Conservation (phyloP, 192 early-diverging fungal species). For the Linnemannia elongata region DNA sequence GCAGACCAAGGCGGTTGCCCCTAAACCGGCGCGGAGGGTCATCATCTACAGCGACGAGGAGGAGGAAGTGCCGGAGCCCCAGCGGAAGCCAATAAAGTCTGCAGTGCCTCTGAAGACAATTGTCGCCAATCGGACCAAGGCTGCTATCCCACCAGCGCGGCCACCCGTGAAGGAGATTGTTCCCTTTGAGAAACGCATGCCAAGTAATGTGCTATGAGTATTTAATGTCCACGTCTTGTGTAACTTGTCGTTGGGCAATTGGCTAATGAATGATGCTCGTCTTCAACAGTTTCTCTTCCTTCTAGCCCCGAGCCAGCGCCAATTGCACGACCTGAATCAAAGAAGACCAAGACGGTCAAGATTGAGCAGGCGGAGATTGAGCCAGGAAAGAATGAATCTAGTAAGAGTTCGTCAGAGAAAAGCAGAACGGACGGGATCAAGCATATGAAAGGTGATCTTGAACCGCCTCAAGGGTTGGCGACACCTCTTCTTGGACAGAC, state of each 20-base stretch:
- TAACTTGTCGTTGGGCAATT: not conserved
- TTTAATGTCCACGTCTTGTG: not conserved
- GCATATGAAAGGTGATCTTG: not conserved
- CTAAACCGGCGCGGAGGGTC: slow-evolving; percentile 18
- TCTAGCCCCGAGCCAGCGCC: not conserved
- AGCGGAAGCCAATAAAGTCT: not conserved
- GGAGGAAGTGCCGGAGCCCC: not conserved
- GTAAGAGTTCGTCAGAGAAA: not conserved
- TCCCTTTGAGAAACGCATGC: slow-evolving; percentile 47
- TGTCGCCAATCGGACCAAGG: not conserved
- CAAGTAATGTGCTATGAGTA: slow-evolving; percentile 16
- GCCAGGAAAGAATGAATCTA: not conserved
- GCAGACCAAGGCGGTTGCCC: not conserved
- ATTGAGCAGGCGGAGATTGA: not conserved
- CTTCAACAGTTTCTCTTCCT: not conserved
- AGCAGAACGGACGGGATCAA: not conserved
- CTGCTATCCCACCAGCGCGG: not conserved
- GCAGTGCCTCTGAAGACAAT: not conserved
- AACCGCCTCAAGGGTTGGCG: not conserved
- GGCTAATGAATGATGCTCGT: not conserved
- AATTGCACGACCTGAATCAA: not conserved
- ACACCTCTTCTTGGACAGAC: not conserved
- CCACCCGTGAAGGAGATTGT: not conserved
- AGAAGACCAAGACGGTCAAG: not conserved
- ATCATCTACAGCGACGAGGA: slow-evolving; percentile 34